Base-by-base conservation (phyloP, 1,139 yeast genomes). In the Candida mesenterica region DNA sequence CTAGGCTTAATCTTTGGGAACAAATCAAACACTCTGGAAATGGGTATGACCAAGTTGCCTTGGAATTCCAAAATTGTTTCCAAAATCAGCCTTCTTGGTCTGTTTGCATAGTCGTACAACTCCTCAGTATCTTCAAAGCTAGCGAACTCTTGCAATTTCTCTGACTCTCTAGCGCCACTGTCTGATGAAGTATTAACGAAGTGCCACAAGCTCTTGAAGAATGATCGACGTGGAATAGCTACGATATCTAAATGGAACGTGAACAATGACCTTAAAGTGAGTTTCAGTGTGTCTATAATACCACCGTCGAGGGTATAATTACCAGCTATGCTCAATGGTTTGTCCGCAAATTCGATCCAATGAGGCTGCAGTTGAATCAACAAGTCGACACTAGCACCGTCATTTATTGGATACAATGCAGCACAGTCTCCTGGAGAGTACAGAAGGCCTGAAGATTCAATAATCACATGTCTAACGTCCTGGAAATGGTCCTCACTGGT, bases 11-110 rank as follows among this genome's bases (percentile, higher is more conserved):
- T 75, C 5, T 70, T 55, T 3, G 97, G 97, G 44, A 92, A 69
- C 23, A 87, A 61, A 42, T 92, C 97, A 33, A 86, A 67, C 4
- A 88, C 52, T 50, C 83, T 82, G 35, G 77, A 80, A 26, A 85
- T 55, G 0, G 98, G 97, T 18, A 92, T 78, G 32, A 61, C 68
- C 30, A 92, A 67, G 44, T 69, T 68, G 7, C 86, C 74, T 43
- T 75, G 77, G 53, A 92, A 92, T 54, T 92, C 99, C 33, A 79
- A 70, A 8, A 92, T 58, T 0, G 88, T 86, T 56, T 92, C 99
- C 18, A 88, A 57, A 6, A 90, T 75, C 41, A 95, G 89, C 47
- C 99, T 63, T 45, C 96, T 72, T 7, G 98, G 97, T 42, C 97
- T 66, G 53, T 88, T 85, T 12, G 95, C 95, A 57, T 92, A 92